Evolutionary conservation across 2,329 filamentous ascomycete genomes (phyloP), one percentile per base, ranked within the genome.

Genomic region (Colletotrichum tabaci): DNA sequence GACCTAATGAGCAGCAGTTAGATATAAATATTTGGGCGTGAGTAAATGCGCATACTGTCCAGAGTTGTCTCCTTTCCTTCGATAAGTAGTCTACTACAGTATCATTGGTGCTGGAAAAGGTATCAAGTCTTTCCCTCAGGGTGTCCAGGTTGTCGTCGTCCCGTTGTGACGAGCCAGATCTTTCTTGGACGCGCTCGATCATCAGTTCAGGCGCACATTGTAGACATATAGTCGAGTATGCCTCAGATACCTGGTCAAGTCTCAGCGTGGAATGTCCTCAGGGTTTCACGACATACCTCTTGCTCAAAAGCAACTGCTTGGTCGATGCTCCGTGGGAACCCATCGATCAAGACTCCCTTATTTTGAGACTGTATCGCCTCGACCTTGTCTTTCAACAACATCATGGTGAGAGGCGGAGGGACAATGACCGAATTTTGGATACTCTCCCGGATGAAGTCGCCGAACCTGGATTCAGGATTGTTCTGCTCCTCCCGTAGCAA

Each of bases 401-500:
- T 23, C 21, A 23, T 23, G 21, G 21, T 23, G 21, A 23, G 21
- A 23, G 21, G 2, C 21, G 21, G 21, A 23, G 65, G 65, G 12
- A 67, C 65, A n/a, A 55, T 49, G 35, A 62, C 57, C 18, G 65
- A 67, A 16, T 61, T 8, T 18, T 40, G 38, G 23, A 67, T 40
- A 56, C 65, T 67, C 15, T 62, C 35, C n/a, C 47, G 47, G 16
- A 67, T 55, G 15, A 67, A 67, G n/a, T 56, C 49, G 18, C 56
- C 46, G 61, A 61, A 67, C 8, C 12, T 30, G 6, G 66, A 70
- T 15, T 5, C 49, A 4, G 56, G 61, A 30, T 30, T 49, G 16
- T 66, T 46, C 30, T 61, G 46, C 58, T 72, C 67, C n/a, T 40
- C 52, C 23, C 75, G 64, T 15, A 77, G 63, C 21, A 77, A 60